These are phyloP conservation scores for Boletellus dicymbophilus DNA, from an alignment of 1,284 basidiomycete species.

Conservation along the genomic window DNA sequence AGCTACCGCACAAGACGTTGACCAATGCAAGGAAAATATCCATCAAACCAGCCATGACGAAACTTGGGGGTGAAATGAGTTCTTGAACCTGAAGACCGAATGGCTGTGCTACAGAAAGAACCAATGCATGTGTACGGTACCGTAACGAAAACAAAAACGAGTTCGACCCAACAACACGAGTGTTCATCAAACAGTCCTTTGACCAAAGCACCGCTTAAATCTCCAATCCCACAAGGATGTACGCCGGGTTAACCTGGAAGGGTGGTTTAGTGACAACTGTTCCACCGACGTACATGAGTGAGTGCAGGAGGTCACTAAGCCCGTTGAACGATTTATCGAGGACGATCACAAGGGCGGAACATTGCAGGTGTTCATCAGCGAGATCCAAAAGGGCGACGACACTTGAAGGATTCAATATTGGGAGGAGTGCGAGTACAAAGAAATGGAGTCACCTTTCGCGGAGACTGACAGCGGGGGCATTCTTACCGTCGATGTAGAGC, in stretches of 20 bases:
- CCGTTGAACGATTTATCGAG: slow-evolving; percentile 60
- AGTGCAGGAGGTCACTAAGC: slow-evolving; percentile 68
- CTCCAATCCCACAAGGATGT: slow-evolving; percentile 77
- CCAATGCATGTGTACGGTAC: slow-evolving; percentile 6
- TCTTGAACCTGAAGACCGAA: too few relatives aligned
- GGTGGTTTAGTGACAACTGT: slow-evolving; percentile 74
- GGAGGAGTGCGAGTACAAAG: background rate
- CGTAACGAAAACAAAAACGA: background rate
- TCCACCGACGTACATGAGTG: slow-evolving; percentile 83
- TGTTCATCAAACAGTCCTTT: slow-evolving; percentile 30
- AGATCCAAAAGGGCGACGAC: slow-evolving; percentile 82
- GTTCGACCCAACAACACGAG: slow-evolving; percentile 29
- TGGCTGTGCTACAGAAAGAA: background rate
- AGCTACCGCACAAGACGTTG: slow-evolving; percentile 24
- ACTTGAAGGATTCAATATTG: slow-evolving; percentile 38
- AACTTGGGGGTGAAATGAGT: background rate
- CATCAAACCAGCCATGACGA: slow-evolving; percentile 24
- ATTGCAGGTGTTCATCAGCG: slow-evolving; percentile 76
- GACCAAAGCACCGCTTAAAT: slow-evolving; percentile 43
- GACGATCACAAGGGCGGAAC: slow-evolving; percentile 75
- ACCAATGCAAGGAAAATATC: slow-evolving; percentile 29
- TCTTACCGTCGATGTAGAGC: slow-evolving; percentile 80
- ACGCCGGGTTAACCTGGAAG: slow-evolving; percentile 69
- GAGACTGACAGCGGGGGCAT: slow-evolving; percentile 70
- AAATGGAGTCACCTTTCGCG: slow-evolving; percentile 65